Percentiles rank a stretch among this genome's conserved stretches.
These are phyloP conservation scores for Talaromyces stipitatus DNA, from an alignment of 495 filamentous ascomycete species.

Conservation along the genomic window DNA sequence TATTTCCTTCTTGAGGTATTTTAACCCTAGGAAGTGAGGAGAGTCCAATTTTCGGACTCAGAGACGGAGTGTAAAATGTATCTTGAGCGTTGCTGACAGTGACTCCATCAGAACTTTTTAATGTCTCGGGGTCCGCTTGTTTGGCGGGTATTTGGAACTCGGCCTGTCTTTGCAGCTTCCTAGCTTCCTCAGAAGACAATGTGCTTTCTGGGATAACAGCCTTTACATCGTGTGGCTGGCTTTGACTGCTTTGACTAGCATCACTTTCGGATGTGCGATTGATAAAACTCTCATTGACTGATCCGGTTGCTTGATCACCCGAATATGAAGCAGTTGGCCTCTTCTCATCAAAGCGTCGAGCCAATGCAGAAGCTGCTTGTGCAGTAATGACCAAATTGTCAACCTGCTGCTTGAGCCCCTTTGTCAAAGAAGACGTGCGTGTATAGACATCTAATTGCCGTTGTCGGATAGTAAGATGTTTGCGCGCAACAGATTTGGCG, in stretches of 20 bases:
- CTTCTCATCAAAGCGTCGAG: constrained; percentile 46
- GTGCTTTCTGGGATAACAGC: neutral
- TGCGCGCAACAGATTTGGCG: constrained; percentile 65
- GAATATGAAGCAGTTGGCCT: constrained; percentile 7
- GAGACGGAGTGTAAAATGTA: constrained; percentile 48
- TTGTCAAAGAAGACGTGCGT: constrained; percentile 66
- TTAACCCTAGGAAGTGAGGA: constrained; percentile 53
- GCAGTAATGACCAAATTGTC: constrained; percentile 57
- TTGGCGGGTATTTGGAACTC: constrained; percentile 50
- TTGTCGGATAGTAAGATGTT: constrained; percentile 70
- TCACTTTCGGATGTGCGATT: neutral
- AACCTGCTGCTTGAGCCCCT: constrained; percentile 55
- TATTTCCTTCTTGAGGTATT: constrained; percentile 46
- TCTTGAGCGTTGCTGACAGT: constrained; percentile 46
- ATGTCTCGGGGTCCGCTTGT: constrained; percentile 17
- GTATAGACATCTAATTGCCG: constrained; percentile 73
- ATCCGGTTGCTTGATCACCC: neutral
- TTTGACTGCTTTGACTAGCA: neutral
- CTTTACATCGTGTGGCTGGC: neutral
- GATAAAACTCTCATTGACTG: neutral
- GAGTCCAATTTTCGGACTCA: constrained; percentile 31
- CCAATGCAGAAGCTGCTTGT: constrained; percentile 53
- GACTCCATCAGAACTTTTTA: constrained; percentile 14
- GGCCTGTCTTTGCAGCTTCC: constrained; percentile 40
- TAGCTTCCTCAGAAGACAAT: constrained; percentile 28